Evolutionary conservation across 2,329 filamentous ascomycete genomes (phyloP).

Genomic region (Cladosporium halotolerans): DNA sequence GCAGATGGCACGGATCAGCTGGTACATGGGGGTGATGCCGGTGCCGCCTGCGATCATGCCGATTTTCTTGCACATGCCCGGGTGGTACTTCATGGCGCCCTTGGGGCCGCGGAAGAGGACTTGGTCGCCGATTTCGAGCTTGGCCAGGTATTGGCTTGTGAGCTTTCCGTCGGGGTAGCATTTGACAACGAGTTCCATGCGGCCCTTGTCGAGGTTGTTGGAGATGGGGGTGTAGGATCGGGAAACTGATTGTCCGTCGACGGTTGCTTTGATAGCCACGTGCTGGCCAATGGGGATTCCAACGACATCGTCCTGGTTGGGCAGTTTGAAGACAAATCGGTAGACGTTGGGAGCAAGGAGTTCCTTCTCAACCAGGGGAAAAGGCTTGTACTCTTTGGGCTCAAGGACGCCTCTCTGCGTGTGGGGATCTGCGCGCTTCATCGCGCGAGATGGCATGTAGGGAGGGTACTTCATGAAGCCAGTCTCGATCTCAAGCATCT

Average conservation of each 20-base stretch:
- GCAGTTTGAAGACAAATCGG: conserved; percentile 26
- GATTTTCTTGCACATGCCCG: conserved; percentile 39
- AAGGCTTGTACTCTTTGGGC: conserved; percentile 42
- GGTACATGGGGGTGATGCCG: conserved; percentile 54
- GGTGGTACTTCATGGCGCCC: conserved; percentile 49
- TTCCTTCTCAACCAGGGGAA: conserved; percentile 36
- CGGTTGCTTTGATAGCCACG: conserved; percentile 25
- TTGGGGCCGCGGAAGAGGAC: conserved; percentile 51
- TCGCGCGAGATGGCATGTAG: conserved; percentile 32
- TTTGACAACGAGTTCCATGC: conserved; percentile 48
- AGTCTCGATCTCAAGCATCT: conserved; percentile 13
- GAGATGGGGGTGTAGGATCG: conserved; percentile 23
- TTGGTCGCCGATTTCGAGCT: conserved; percentile 45
- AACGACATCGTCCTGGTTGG: conserved; percentile 19
- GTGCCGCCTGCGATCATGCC: conserved; percentile 53
- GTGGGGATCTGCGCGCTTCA: conserved; percentile 14
- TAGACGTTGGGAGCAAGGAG: conserved; percentile 18
- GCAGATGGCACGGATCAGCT: conserved; percentile 58
- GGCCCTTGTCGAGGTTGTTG: conserved; percentile 36
- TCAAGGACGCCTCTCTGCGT: conserved; percentile 44
- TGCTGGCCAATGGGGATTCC: conserved; percentile 34
- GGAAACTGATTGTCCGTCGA: conserved; percentile 19
- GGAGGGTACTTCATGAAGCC: conserved; percentile 24
- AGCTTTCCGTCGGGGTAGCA: conserved; percentile 45
- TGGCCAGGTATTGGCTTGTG: conserved; percentile 40